Percentiles rank a stretch among this genome's conserved stretches.
Conservation (phyloP, 768 basidiomycete genomes). For the Pulveroboletus sp. region DNA sequence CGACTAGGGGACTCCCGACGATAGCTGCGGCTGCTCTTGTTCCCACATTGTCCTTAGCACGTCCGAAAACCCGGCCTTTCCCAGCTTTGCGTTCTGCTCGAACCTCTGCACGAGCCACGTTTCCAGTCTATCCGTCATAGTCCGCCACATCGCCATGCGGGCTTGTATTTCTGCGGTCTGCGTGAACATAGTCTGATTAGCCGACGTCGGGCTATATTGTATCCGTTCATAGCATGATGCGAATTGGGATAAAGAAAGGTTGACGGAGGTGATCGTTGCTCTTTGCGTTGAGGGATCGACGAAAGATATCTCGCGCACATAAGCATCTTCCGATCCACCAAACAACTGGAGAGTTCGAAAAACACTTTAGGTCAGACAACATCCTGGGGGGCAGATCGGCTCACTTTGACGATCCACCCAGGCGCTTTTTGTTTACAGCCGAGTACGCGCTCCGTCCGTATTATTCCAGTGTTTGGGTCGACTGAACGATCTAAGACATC, state of each 20-base stretch:
- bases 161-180: conserved; percentile 94
- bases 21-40: conserved; percentile 49
- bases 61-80: conserved; percentile 86
- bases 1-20: conserved; percentile 29
- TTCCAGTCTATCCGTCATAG: conserved; percentile 80
- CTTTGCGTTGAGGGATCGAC: conserved; percentile 79
- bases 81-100: conserved; percentile 86
- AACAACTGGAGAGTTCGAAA: conserved; percentile 53
- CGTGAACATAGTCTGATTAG: conserved; percentile 63
- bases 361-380: conserved; percentile 1
- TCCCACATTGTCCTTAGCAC: conserved; percentile 80
- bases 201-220: conserved; percentile 70
- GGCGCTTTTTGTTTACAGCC: conserved; percentile 93
- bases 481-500: conserved; percentile 84
- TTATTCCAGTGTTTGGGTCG: conserved; percentile 79
- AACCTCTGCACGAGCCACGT: conserved; percentile 84
- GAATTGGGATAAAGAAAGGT: conserved; percentile 92
- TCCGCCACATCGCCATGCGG: conserved; percentile 75
- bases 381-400: conserved; percentile 22
- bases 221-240: conserved; percentile 90
- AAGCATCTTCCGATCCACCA: conserved; percentile 91
- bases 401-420: conserved; percentile 87
- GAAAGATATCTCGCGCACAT: conserved; percentile 91
- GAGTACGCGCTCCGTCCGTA: conserved; percentile 85
- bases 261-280: conserved; percentile 85